phyloP scores from a whole-genome alignment of 768 basidiomycete species.

The Trametes maxima region DNA sequence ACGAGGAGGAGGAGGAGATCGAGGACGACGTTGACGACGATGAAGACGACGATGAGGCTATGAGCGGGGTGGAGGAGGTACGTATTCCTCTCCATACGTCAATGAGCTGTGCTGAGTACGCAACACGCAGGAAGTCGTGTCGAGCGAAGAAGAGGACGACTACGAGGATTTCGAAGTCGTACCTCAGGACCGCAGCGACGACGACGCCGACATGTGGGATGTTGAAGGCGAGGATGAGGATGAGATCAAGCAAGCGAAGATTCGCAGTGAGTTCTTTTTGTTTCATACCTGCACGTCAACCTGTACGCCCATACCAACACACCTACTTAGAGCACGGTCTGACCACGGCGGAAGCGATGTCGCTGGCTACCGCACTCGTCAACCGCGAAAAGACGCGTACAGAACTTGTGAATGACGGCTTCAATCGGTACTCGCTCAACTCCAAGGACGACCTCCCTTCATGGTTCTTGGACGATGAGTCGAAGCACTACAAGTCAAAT shows the following conservation, averaged over 20 bases:
- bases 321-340: constrained; percentile 69
- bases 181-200: constrained; percentile 57
- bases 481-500: constrained; percentile 90
- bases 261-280: constrained; percentile 58
- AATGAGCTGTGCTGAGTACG: not conserved
- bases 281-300: not conserved
- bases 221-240: constrained; percentile 78
- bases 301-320: not conserved
- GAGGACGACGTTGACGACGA: constrained; percentile 38
- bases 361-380: constrained; percentile 87
- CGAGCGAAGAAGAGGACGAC: constrained; percentile 46
- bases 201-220: constrained; percentile 76
- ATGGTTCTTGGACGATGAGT: constrained; percentile 98
- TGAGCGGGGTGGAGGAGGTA: constrained; percentile 16
- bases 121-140: not conserved
- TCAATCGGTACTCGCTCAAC: constrained; percentile 90
- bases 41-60: constrained; percentile 34
- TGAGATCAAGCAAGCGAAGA: constrained; percentile 61
- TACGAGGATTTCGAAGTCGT: constrained; percentile 74
- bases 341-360: constrained; percentile 85
- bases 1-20: constrained; percentile 42
- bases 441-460: constrained; percentile 89
- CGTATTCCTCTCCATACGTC: not conserved
- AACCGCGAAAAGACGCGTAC: constrained; percentile 90
- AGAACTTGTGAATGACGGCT: constrained; percentile 91